Base-by-base conservation (phyloP, 208 protist genomes). In the Acanthamoeba lenticulata region DNA sequence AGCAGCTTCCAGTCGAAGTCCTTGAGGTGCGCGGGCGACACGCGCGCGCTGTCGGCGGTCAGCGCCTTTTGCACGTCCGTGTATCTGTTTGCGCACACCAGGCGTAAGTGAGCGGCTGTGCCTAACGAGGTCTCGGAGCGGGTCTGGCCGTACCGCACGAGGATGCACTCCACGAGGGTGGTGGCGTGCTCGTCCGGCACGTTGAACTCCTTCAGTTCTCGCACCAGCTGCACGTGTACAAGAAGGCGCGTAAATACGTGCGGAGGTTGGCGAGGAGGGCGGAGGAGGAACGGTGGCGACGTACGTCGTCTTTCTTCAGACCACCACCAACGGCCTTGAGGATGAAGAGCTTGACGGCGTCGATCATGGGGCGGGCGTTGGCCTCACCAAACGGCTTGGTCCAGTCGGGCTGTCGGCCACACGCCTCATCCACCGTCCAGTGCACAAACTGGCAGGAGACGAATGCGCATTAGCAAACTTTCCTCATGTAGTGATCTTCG, bases 1-100 rank as follows among this genome's bases (percentile, higher is more conserved):
- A 79, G 69, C 6, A 79, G 69, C 69, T 79, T 79, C 69, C 69
- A 79, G 40, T 79, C 69, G 34, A 79, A 79, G 40, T 79, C 69
- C 69, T 79, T 79, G 38, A 79, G 69, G 69, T 79, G 69, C 13
- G 69, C 69, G 21, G 69, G 38, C 38, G 69, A 42, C 15, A 79
- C 27, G 0, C 19, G 7, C n/a, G 69, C 69, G 0, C 15, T 79
- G 40, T 79, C 69, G 34, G 5, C 32, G 27, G 69, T 32, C 0
- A 79, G 69, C 2, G 69, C 69, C 69, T 79, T 79, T 17, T 47
- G 69, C 32, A 79, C 69, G 38, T 79, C 69, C 5, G 69, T 79
- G 69, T 79, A 79, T 27, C 69, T 79, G 40, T 4, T 60, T 21
- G 21, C 2, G 11, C 55, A 62, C 15, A 62, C 55, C 24, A n/a